Conservation (phyloP, 2,329 filamentous ascomycete genomes). For the Diaporthe eres region DNA sequence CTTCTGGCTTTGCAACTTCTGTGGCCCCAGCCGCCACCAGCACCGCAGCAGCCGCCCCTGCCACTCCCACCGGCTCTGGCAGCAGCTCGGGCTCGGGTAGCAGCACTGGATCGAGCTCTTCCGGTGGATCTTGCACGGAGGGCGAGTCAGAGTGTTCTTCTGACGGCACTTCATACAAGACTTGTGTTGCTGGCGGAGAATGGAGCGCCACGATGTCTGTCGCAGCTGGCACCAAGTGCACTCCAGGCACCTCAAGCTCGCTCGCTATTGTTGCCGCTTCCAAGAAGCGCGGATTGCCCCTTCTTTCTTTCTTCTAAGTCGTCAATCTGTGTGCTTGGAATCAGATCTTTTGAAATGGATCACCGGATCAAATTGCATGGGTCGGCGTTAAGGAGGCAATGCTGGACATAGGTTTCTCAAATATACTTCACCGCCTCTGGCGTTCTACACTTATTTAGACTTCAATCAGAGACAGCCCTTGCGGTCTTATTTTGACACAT, state of each 20-base stretch:
- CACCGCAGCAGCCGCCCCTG: slow-evolving; percentile 43
- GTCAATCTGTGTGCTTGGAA: neutral
- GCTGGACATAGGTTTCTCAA: slow-evolving; percentile 19
- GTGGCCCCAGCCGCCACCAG: slow-evolving; percentile 43
- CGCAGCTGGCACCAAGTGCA: slow-evolving; percentile 46
- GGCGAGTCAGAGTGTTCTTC: slow-evolving; percentile 37
- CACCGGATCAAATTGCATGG: neutral
- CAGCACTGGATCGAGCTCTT: slow-evolving; percentile 37
- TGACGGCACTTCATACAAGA: slow-evolving; percentile 33
- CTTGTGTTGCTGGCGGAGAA: slow-evolving; percentile 36
- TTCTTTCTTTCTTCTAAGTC: neutral
- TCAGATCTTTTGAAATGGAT: neutral
- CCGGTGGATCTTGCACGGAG: slow-evolving; percentile 37
- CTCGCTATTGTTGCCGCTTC: slow-evolving; percentile 43
- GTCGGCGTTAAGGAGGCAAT: slow-evolving; percentile 13
- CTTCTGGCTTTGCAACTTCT: slow-evolving; percentile 38
- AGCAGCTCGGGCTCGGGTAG: slow-evolving; percentile 15
- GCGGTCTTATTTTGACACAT: neutral
- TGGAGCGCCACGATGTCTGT: slow-evolving; percentile 52
- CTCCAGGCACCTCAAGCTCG: slow-evolving; percentile 45
- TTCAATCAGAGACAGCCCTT: neutral
- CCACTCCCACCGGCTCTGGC: slow-evolving; percentile 44
- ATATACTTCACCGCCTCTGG: slow-evolving; percentile 31
- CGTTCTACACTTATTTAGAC: neutral
- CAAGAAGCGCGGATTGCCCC: slow-evolving; percentile 32